A percentile compares a stretch with the other conserved stretches of the same genome.
Conservation (phyloP, 1,284 basidiomycete genomes). For the Exobasidium cylindrosporum region DNA sequence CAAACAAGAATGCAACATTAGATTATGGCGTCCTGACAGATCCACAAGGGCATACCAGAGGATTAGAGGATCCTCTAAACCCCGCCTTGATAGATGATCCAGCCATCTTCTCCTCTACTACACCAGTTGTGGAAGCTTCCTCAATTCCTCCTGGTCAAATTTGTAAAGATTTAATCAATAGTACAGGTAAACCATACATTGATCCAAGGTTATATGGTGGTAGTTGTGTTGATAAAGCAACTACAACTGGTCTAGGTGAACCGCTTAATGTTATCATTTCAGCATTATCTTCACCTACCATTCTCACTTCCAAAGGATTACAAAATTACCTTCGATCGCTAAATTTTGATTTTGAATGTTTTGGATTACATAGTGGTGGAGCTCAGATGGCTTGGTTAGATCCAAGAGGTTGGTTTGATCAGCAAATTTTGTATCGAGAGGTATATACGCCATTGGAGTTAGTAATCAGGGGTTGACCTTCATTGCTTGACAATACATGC, state of each 20-base stretch:
- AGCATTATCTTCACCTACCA: slow-evolving; percentile 19
- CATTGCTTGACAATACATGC: too few species aligned
- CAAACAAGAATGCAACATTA: neutral
- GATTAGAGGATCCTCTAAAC: slow-evolving; percentile 32
- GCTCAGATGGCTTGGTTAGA: slow-evolving; percentile 36
- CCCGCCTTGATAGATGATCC: slow-evolving; percentile 26
- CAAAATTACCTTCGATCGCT: slow-evolving; percentile 23
- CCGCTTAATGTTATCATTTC: slow-evolving; percentile 27
- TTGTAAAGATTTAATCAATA: slow-evolving; percentile 17
- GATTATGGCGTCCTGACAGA: slow-evolving; percentile 14
- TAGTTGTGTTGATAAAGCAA: slow-evolving; percentile 30
- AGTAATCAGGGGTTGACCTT: neutral
- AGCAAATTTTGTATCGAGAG: slow-evolving; percentile 39
- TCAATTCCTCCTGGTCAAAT: neutral
- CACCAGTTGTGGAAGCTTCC: neutral
- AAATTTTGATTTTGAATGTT: slow-evolving; percentile 22
- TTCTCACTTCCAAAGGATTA: slow-evolving; percentile 20
- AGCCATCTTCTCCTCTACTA: slow-evolving; percentile 5
- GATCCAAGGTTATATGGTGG: slow-evolving; percentile 38
- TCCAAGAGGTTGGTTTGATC: slow-evolving; percentile 27
- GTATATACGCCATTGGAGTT: slow-evolving; percentile 32
- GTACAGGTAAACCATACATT: slow-evolving; percentile 30
- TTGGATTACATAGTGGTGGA: slow-evolving; percentile 24
- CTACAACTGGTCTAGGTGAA: slow-evolving; percentile 22
- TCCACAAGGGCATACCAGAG: slow-evolving; percentile 22